Evolutionary conservation across 257 asterid species (phyloP).

Genomic region (Fraxinus excelsior): DNA sequence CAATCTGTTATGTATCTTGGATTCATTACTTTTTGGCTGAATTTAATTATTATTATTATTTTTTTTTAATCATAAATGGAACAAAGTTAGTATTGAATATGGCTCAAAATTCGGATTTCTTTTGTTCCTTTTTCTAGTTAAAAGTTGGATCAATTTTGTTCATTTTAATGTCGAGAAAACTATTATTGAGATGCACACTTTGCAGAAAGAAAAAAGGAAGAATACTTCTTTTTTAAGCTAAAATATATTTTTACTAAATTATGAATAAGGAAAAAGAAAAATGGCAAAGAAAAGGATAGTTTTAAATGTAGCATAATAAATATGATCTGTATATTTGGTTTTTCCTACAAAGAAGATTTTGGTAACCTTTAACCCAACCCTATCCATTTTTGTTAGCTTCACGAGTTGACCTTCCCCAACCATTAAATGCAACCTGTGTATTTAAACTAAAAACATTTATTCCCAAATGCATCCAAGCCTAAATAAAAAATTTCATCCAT

Average conservation of each 20-base stretch:
- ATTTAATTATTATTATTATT: no score
- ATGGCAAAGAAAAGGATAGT: neutral
- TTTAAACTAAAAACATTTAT: neutral
- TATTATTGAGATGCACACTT: neutral
- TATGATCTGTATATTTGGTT: neutral
- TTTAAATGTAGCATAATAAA: neutral
- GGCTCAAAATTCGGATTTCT: neutral
- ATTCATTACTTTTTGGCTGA: neutral
- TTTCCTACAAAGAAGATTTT: neutral
- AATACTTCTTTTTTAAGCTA: neutral
- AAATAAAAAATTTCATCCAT: neutral
- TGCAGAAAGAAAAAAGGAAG: no score
- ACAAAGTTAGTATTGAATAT: neutral
- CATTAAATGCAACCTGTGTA: neutral
- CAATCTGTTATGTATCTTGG: neutral
- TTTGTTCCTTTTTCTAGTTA: no score
- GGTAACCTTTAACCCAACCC: neutral
- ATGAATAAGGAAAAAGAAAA: no score
- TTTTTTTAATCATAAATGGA: neutral
- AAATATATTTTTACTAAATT: no score
- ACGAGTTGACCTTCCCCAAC: neutral
- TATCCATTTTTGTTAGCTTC: neutral
- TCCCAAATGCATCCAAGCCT: neutral
- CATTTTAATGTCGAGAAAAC: neutral
- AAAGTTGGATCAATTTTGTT: neutral